These are phyloP conservation scores for Polyrhizophydium stewartii DNA, from an alignment of 371 early-diverging fungal genomes.

Conservation along the genomic window DNA sequence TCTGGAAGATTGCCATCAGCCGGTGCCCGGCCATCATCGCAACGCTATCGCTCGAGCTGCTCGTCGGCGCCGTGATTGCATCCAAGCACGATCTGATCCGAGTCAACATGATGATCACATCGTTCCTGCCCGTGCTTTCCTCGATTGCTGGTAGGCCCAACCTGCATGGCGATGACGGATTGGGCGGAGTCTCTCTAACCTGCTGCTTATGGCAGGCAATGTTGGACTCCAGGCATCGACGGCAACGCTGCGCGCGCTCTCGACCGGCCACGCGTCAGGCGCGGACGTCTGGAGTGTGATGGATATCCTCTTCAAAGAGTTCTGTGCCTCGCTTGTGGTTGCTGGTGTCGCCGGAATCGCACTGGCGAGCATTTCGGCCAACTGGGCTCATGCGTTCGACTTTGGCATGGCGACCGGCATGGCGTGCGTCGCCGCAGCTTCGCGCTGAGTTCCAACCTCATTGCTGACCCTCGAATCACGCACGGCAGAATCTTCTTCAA, in stretches of 20 bases:
- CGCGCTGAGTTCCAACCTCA: too few relatives aligned
- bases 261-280: slow-evolving; percentile 34
- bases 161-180: background rate
- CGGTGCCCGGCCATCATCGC: slow-evolving; percentile 32
- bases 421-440: slow-evolving; percentile 13
- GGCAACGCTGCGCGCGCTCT: slow-evolving; percentile 35
- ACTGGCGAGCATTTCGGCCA: slow-evolving; percentile 10
- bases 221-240: slow-evolving; percentile 40
- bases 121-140: slow-evolving; percentile 37
- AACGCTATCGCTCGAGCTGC: slow-evolving; percentile 31
- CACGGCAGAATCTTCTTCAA: slow-evolving; percentile 14
- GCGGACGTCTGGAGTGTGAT: slow-evolving; percentile 9
- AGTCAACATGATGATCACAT: slow-evolving; percentile 21
- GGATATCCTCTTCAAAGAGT: slow-evolving; percentile 26
- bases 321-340: slow-evolving; percentile 15
- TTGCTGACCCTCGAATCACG: too few relatives aligned
- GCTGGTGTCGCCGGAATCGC: slow-evolving; percentile 10
- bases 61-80: slow-evolving; percentile 28
- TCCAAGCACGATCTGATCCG: slow-evolving; percentile 8
- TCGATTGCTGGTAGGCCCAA: slow-evolving; percentile 24
- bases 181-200: background rate
- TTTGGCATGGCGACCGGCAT: slow-evolving; percentile 29
- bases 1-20: slow-evolving; percentile 25
- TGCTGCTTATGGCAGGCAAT: slow-evolving; percentile 17
- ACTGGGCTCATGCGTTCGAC: slow-evolving; percentile 13